A percentile compares a stretch with the other conserved stretches of the same genome.
These are phyloP conservation scores for Metschnikowia proteae DNA, from an alignment of 805 yeast species.

Conservation along the genomic window DNA sequence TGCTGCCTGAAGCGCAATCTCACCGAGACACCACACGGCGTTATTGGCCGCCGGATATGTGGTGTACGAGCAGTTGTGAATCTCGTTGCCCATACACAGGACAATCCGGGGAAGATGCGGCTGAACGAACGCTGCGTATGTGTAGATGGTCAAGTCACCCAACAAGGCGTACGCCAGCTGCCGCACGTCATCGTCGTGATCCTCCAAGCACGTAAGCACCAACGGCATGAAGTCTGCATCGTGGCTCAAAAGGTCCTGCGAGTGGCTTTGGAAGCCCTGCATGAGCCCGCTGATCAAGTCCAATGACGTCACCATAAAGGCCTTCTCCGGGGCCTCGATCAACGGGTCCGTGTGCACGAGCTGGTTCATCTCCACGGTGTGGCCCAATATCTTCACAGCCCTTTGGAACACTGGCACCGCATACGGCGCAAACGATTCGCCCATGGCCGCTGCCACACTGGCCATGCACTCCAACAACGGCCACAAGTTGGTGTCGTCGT, in stretches of 20 bases:
- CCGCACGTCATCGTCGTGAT: constrained; percentile 80
- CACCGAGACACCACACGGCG: constrained; percentile 93
- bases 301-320: constrained; percentile 81
- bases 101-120: constrained; percentile 53
- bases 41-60: constrained; percentile 73
- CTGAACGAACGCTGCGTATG: constrained; percentile 42
- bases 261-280: constrained; percentile 75
- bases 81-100: constrained; percentile 65
- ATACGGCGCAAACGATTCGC: constrained; percentile 81
- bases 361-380: constrained; percentile 64
- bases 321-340: constrained; percentile 78
- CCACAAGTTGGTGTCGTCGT: constrained; percentile 84
- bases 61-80: constrained; percentile 48
- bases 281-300: constrained; percentile 90
- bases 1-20: constrained; percentile 61
- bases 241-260: constrained; percentile 46
- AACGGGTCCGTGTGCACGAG: constrained; percentile 62
- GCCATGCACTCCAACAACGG: constrained; percentile 92
- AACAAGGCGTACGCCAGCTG: constrained; percentile 86
- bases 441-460: constrained; percentile 81
- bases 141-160: constrained; percentile 80
- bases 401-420: constrained; percentile 84
- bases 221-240: constrained; percentile 51
- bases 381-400: constrained; percentile 63
- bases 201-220: constrained; percentile 66